These are phyloP conservation scores for Myochromella boudieri DNA, from an alignment of 768 basidiomycete species.

Conservation along the genomic window DNA sequence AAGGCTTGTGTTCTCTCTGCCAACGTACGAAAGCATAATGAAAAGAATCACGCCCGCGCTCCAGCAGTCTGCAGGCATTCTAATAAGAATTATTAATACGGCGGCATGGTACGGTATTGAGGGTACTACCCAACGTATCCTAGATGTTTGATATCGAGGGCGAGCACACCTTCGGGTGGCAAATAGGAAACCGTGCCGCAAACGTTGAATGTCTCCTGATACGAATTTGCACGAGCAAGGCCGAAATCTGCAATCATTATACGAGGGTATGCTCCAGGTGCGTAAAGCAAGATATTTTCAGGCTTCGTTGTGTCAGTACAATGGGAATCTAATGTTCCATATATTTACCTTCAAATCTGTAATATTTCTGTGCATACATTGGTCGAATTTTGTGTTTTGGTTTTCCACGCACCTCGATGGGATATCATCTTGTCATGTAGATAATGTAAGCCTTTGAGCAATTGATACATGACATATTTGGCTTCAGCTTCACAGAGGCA, in stretches of 20 bases:
- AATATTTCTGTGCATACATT: background rate
- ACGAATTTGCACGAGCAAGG: conserved; percentile 73
- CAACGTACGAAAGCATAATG: conserved; percentile 78
- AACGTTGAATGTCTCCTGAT: conserved; percentile 82
- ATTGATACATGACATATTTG: conserved; percentile 82
- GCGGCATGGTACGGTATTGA: no score
- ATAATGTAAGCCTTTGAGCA: conserved; percentile 69
- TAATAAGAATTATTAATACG: conserved; percentile 24
- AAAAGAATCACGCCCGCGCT: conserved; percentile 80
- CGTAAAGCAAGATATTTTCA: conserved; percentile 78
- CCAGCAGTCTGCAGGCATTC: conserved; percentile 92
- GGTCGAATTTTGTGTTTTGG: background rate
- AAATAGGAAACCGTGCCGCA: conserved; percentile 88
- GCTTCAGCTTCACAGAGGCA: conserved; percentile 77
- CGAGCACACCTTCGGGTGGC: conserved; percentile 82
- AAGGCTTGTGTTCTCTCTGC: background rate
- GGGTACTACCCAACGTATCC: conserved; percentile 55
- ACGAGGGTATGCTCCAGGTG: conserved; percentile 83
- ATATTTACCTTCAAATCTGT: conserved; percentile 21
- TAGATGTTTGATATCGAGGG: conserved; percentile 70
- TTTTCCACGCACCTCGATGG: conserved; percentile 61
- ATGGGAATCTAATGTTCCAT: background rate
- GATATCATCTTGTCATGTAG: conserved; percentile 72
- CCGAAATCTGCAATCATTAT: conserved; percentile 88
- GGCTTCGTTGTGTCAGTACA: conserved; percentile 43